Conservation (phyloP, 352 stramenopile genomes). For the Plasmopara halstedii region DNA sequence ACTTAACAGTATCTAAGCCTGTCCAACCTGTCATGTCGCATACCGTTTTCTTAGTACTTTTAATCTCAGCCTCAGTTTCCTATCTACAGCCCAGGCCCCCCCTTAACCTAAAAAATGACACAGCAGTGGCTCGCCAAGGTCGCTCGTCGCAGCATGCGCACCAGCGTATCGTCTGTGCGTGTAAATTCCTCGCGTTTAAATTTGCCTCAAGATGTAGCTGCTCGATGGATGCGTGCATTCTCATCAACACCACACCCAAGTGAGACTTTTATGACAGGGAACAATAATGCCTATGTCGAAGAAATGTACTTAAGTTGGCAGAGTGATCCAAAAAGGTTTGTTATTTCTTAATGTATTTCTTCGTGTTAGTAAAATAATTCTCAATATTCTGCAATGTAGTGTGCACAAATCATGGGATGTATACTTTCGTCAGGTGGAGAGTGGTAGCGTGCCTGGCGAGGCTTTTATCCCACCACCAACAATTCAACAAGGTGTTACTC, state of each 20-base stretch:
- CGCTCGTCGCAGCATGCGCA: constrained; percentile 40
- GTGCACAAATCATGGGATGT: constrained; percentile 85
- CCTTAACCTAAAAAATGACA: constrained; percentile 25
- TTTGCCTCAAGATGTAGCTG: constrained; percentile 8
- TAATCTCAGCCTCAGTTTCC: constrained; percentile 22
- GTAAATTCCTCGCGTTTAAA: constrained; percentile 3
- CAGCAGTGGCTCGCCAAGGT: constrained; percentile 62
- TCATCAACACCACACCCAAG: constrained; percentile 66
- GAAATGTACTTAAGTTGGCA: constrained; percentile 96
- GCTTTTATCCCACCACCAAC: constrained; percentile 78
- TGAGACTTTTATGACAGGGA: constrained; percentile 91
- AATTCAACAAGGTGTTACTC: constrained; percentile 67
- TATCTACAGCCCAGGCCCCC: constrained; percentile 10
- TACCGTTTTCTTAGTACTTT: too few relatives aligned
- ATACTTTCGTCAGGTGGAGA: constrained; percentile 81
- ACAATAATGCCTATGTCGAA: constrained; percentile 95
- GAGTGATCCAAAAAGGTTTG: constrained; percentile 72
- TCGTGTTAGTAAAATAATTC: too few relatives aligned
- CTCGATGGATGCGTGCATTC: constrained; percentile 38
- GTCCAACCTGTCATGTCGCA: too few relatives aligned
- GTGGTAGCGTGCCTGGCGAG: constrained; percentile 64
- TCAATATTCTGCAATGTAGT: constrained; percentile 14
- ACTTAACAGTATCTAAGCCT: too few relatives aligned
- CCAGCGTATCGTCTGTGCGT: constrained; percentile 15
- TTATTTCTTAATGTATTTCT: neutral